Percentiles rank a stretch among this genome's conserved stretches.
phyloP scores from a whole-genome alignment of 306 rosid genomes.

The Senna siamea region DNA sequence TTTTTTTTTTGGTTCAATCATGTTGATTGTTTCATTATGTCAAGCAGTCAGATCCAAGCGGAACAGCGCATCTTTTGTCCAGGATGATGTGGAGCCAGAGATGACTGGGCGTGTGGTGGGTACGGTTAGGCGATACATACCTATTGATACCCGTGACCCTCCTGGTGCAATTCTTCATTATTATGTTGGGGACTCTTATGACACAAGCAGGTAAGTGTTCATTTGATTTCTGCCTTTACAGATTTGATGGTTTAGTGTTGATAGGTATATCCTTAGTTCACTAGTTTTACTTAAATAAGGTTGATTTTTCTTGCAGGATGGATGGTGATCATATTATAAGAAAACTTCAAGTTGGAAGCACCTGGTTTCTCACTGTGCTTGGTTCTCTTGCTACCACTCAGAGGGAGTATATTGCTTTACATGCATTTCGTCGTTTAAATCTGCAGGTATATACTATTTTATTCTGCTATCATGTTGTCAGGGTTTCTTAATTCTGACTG shows the following conservation, averaged over 20 bases:
- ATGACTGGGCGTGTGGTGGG: constrained; percentile 87
- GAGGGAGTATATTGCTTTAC: constrained; percentile 89
- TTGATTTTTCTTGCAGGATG: constrained; percentile 49
- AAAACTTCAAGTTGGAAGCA: constrained; percentile 75
- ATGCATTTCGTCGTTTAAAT: constrained; percentile 97
- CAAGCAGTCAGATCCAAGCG: constrained; percentile 73
- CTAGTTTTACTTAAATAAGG: neutral
- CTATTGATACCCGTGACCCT: constrained; percentile 91
- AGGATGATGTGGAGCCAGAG: constrained; percentile 76
- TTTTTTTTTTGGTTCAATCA: neutral
- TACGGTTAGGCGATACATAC: constrained; percentile 85
- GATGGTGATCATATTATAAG: constrained; percentile 86
- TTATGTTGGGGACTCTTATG: constrained; percentile 89
- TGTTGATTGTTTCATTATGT: constrained; percentile 40
- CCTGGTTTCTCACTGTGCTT: constrained; percentile 86
- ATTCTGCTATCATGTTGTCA: constrained; percentile 16
- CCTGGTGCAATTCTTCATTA: constrained; percentile 94
- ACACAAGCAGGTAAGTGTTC: constrained; percentile 62
- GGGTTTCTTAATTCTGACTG: constrained; percentile 35
- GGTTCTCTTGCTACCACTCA: constrained; percentile 99
- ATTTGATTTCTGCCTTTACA: constrained; percentile 25
- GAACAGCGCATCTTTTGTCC: constrained; percentile 55
- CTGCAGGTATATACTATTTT: constrained; percentile 62
- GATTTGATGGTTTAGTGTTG: neutral
- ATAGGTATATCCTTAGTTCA: constrained; percentile 24